Evolutionary conservation across 2,329 filamentous ascomycete genomes (phyloP).

Genomic region (Aspergillus phoenicis): DNA sequence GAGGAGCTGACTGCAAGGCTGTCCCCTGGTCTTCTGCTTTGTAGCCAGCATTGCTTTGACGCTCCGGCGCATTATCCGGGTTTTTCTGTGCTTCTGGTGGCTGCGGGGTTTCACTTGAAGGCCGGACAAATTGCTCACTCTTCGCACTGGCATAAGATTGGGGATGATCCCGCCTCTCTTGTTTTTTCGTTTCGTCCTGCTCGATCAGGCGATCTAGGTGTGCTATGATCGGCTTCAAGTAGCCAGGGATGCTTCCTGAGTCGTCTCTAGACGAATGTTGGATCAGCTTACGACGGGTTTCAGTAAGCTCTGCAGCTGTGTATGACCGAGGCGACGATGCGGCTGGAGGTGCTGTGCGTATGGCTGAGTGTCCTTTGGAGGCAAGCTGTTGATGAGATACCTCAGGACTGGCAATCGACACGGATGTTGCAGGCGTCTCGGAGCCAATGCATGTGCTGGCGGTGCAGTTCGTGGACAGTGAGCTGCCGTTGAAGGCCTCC

Average conservation of each 20-base stretch:
- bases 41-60: not conserved
- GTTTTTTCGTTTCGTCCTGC: conserved; percentile 32
- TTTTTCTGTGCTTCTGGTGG: conserved; percentile 59
- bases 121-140: conserved; percentile 23
- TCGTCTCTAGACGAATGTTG: conserved; percentile 51
- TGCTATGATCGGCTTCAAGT: conserved; percentile 62
- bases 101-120: conserved; percentile 24
- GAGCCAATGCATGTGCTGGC: conserved; percentile 45
- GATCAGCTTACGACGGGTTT: conserved; percentile 61
- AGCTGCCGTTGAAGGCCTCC: conserved; percentile 80
- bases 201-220: conserved; percentile 62
- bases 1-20: conserved; percentile 12
- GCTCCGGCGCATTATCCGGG: conserved; percentile 15
- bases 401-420: conserved; percentile 40
- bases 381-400: conserved; percentile 21
- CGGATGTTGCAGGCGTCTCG: conserved; percentile 56
- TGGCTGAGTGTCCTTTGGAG: conserved; percentile 26
- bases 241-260: conserved; percentile 49
- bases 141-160: conserved; percentile 14
- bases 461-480: conserved; percentile 54
- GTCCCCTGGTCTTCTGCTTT: conserved; percentile 13
- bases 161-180: not conserved
- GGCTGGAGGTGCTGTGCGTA: conserved; percentile 45
- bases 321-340: conserved; percentile 54
- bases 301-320: conserved; percentile 57